Evolutionary conservation across 2,329 filamentous ascomycete species (phyloP).

Genomic region (Epichloe baconii): DNA sequence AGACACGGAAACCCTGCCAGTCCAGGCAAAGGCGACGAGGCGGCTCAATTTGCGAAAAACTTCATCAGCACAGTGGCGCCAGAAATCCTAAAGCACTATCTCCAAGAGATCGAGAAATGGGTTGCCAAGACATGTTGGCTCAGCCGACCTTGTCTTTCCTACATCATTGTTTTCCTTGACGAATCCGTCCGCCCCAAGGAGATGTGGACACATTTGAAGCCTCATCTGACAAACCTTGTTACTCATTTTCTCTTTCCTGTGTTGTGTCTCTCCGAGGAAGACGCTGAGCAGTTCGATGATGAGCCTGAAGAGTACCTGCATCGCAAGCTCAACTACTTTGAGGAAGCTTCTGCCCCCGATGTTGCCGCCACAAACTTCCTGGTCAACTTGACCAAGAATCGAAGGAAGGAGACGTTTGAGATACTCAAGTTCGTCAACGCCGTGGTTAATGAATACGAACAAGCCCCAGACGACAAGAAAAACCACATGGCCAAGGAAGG

Average conservation of each 20-base stretch:
- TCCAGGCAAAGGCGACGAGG: slow-evolving; percentile 62
- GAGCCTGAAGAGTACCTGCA: slow-evolving; percentile 96
- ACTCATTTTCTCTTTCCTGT: slow-evolving; percentile 94
- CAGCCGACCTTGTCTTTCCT: slow-evolving; percentile 84
- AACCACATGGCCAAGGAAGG: slow-evolving; percentile 93
- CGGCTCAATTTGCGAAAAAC: slow-evolving; percentile 71
- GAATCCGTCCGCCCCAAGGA: slow-evolving; percentile 95
- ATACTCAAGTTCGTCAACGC: slow-evolving; percentile 91
- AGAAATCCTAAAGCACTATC: slow-evolving; percentile 89
- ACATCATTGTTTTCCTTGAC: slow-evolving; percentile 88
- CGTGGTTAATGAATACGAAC: slow-evolving; percentile 86
- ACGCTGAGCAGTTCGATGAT: slow-evolving; percentile 84
- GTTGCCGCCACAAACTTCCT: slow-evolving; percentile 95
- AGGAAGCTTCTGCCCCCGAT: slow-evolving; percentile 90
- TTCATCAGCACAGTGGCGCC: slow-evolving; percentile 89
- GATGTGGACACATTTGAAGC: slow-evolving; percentile 90
- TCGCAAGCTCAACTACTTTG: slow-evolving; percentile 93
- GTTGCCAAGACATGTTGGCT: slow-evolving; percentile 89
- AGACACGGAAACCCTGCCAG: slow-evolving; percentile 83
- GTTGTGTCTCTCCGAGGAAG: slow-evolving; percentile 81
- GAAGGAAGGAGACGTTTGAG: slow-evolving; percentile 90
- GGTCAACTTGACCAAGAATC: slow-evolving; percentile 82
- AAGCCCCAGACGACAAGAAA: slow-evolving; percentile 74
- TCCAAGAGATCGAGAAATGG: slow-evolving; percentile 94
- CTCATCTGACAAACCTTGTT: slow-evolving; percentile 84